A percentile compares a stretch with the other conserved stretches of the same genome.
These are phyloP conservation scores for Russula virescens DNA, from an alignment of 768 basidiomycete species.

Conservation along the genomic window DNA sequence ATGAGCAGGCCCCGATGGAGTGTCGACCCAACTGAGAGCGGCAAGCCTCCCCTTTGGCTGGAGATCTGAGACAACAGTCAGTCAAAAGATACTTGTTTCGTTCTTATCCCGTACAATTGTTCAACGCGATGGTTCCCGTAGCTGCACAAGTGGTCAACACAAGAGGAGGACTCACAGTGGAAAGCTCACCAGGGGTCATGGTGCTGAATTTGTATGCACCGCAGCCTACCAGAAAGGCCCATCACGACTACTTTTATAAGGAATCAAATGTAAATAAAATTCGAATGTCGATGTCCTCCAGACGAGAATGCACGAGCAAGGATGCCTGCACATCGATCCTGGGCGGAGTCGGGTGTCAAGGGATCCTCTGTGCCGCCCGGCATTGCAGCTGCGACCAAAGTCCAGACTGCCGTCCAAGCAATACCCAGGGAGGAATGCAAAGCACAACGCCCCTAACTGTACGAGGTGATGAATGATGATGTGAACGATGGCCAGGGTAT, in stretches of 20 bases:
- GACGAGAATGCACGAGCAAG: conserved; percentile 4
- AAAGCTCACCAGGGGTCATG: conserved; percentile 19
- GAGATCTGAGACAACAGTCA: conserved; percentile 31
- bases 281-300: background rate
- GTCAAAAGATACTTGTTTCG: background rate
- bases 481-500: conserved; percentile 9
- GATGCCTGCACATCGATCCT: conserved; percentile 10
- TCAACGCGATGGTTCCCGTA: conserved; percentile 22
- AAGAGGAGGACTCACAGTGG: background rate
- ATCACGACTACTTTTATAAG: conserved; percentile 14
- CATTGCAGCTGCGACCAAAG: conserved; percentile 5
- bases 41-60: conserved; percentile 31
- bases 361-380: conserved; percentile 3
- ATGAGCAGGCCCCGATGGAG: conserved; percentile 38
- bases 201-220: background rate
- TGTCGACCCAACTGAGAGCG: conserved; percentile 40
- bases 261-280: background rate
- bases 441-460: conserved; percentile 17
- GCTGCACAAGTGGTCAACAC: conserved; percentile 14
- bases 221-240: background rate
- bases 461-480: conserved; percentile 9
- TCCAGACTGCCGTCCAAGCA: conserved; percentile 6
- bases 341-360: conserved; percentile 8
- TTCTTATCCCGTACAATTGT: conserved; percentile 19
- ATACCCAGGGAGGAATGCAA: conserved; percentile 8